Evolutionary conservation across 2,329 filamentous ascomycete species (phyloP), one percentile per base, ranked within the genome.

Genomic region (Claviceps sorghi): DNA sequence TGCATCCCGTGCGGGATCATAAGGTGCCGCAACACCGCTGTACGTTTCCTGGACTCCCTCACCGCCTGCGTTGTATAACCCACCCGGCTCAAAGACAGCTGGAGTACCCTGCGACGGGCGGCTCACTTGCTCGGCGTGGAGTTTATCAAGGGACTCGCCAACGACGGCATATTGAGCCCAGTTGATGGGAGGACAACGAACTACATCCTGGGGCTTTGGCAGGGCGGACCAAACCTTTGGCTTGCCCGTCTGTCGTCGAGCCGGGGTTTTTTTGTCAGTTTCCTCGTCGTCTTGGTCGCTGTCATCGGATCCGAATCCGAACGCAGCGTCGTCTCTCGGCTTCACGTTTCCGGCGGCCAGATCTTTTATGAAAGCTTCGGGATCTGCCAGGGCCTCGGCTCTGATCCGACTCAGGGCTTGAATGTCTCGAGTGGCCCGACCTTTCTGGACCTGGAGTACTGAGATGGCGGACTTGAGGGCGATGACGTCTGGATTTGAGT

Each of bases 81-180:
- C 78, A 21, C 68, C 69, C 8, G 69, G 52, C 5, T 65, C 66
- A 26, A 71, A 57, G 7, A 61, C 61, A 19, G 74, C 75, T 0
- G 80, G 80, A 15, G 64, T 65, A 1, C 80, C 80, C 42, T 76
- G 72, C 9, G 68, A 70, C 1, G 88, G 89, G 51, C 79, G 77
- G 48, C 72, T 69, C 50, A 82, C 70, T 68, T 96, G 89, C 62
- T 95, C 86, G 49, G 81, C 78, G 65, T 96, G 90, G 57, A 96
- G 73, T 64, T 82, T 86, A 66, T 96, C 88, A 38, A 96, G 74
- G 1, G 87, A 80, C 22, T 68, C 64, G 48, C 88, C 90, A 3
- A 93, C 82, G n/a, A 96, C 76, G 59, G 88, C 87, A 66, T 97
- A 97, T 64, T 95, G 90, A 13, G 83, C 80, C 91, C 91, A 97